Evolutionary conservation across 2,329 filamentous ascomycete genomes (phyloP).

Genomic region (Calonectria crousiana): DNA sequence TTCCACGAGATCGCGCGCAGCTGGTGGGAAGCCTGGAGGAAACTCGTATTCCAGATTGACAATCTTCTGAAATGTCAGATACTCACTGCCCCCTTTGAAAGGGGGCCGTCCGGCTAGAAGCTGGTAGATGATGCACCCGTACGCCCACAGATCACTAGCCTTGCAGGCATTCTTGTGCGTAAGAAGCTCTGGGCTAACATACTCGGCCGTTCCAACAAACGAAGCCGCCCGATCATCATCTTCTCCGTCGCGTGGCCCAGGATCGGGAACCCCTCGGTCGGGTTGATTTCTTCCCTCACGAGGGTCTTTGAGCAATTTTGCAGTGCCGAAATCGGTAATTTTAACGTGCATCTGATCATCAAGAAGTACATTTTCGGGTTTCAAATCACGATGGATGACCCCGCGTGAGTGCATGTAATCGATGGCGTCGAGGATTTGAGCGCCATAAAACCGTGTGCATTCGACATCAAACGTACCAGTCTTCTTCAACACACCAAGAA

Average conservation of each 20-base stretch:
- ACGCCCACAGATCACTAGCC: constrained; percentile 97
- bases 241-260: constrained; percentile 52
- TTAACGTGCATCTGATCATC: constrained; percentile 98
- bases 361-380: constrained; percentile 95
- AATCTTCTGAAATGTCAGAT: constrained; percentile 98
- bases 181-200: constrained; percentile 96
- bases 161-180: constrained; percentile 98
- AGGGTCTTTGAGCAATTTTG: constrained; percentile 79
- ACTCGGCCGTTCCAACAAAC: constrained; percentile 97
- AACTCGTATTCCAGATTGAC: constrained; percentile 95
- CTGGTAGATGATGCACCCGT: constrained; percentile 98
- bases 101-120: constrained; percentile 94
- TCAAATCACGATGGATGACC: constrained; percentile 95
- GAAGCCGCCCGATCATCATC: constrained; percentile 86
- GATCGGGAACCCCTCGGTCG: constrained; percentile 52
- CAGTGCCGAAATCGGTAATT: constrained; percentile 98
- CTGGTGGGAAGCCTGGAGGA: constrained; percentile 85
- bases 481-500: constrained; percentile 93
- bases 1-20: constrained; percentile 91
- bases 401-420: constrained; percentile 98
- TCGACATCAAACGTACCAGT: constrained; percentile 95
- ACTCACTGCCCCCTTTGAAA: constrained; percentile 96
- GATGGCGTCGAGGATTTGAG: constrained; percentile 95
- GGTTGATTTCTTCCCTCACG: constrained; percentile 56
- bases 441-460: constrained; percentile 93